phyloP scores from a whole-genome alignment of 2,329 filamentous ascomycete species.

The Colletotrichum tabaci region DNA sequence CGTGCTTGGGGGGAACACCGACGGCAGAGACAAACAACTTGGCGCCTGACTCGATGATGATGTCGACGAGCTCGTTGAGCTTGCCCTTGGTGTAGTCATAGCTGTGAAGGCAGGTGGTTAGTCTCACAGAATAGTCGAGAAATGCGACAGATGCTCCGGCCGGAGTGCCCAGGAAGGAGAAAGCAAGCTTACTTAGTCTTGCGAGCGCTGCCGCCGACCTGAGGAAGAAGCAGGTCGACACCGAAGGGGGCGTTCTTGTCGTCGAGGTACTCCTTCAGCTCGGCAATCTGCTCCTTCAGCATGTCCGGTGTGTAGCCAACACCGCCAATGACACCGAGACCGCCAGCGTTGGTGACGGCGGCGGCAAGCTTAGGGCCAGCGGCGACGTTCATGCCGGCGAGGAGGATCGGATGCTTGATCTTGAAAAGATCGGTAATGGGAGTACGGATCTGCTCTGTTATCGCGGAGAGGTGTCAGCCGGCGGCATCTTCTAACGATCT shows the following conservation, averaged over 20 bases:
- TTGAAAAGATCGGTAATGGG: slow-evolving; percentile 95
- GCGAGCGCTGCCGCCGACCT: slow-evolving; percentile 93
- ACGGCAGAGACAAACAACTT: slow-evolving; percentile 97
- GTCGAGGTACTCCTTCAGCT: slow-evolving; percentile 88
- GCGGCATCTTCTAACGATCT: background rate
- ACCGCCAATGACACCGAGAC: slow-evolving; percentile 95
- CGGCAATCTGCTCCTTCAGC: slow-evolving; percentile 93
- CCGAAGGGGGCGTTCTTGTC: slow-evolving; percentile 97
- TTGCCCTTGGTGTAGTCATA: slow-evolving; percentile 99
- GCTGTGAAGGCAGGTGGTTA: slow-evolving; percentile 65
- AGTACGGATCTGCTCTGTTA: slow-evolving; percentile 87
- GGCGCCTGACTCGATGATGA: slow-evolving; percentile 92
- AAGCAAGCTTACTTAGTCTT: slow-evolving; percentile 83
- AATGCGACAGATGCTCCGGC: background rate
- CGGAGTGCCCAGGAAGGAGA: background rate
- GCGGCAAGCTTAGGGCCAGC: slow-evolving; percentile 96
- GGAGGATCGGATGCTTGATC: slow-evolving; percentile 96
- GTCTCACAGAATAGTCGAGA: background rate
- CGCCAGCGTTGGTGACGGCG: slow-evolving; percentile 96
- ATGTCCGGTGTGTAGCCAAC: slow-evolving; percentile 97
- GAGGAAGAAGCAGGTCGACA: slow-evolving; percentile 92
- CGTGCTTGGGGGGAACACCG: slow-evolving; percentile 88
- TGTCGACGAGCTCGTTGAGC: slow-evolving; percentile 89
- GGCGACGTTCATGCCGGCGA: slow-evolving; percentile 99
- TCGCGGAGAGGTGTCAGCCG: slow-evolving; percentile 44